Percentiles rank a stretch among this genome's conserved stretches.
phyloP scores from a whole-genome alignment of 208 protist species.

The Spongospora subterranea region DNA sequence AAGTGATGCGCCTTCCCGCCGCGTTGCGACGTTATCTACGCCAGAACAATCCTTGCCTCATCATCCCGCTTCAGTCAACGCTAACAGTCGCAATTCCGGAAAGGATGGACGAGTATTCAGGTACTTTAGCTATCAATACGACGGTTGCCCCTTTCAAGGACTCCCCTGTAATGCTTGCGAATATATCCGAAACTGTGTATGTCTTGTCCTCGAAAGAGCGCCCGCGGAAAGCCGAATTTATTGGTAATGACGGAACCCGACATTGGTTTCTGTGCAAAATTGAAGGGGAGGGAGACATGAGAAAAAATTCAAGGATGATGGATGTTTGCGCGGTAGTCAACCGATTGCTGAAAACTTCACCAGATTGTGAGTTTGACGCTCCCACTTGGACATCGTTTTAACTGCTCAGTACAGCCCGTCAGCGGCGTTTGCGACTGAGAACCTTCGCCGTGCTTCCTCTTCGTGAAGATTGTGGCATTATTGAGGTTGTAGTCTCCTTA shows the following conservation, averaged over 20 bases:
- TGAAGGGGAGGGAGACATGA: conserved; percentile 23
- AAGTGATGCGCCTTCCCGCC: neutral
- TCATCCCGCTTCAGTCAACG: neutral
- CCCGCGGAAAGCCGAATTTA: neutral
- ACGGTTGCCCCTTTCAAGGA: neutral
- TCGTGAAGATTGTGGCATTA: conserved; percentile 46
- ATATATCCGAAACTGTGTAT: neutral
- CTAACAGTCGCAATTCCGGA: conserved; percentile 52
- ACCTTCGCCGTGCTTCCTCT: conserved; percentile 2
- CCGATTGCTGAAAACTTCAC: neutral
- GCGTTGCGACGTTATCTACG: neutral
- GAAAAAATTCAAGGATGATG: conserved; percentile 53
- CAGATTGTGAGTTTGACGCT: neutral
- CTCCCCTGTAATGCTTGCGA: neutral
- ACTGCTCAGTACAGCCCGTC: neutral
- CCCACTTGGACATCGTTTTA: neutral
- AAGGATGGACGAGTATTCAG: neutral
- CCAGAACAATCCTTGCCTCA: neutral
- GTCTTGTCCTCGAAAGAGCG: neutral
- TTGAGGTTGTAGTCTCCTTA: conserved; percentile 24
- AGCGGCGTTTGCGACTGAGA: conserved; percentile 14
- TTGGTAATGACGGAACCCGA: neutral
- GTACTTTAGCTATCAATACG: neutral
- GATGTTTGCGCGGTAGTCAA: neutral
- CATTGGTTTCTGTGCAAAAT: conserved; percentile 55